phyloP scores from a whole-genome alignment of 2,329 filamentous ascomycete genomes.

The Trichoderma gracile region DNA sequence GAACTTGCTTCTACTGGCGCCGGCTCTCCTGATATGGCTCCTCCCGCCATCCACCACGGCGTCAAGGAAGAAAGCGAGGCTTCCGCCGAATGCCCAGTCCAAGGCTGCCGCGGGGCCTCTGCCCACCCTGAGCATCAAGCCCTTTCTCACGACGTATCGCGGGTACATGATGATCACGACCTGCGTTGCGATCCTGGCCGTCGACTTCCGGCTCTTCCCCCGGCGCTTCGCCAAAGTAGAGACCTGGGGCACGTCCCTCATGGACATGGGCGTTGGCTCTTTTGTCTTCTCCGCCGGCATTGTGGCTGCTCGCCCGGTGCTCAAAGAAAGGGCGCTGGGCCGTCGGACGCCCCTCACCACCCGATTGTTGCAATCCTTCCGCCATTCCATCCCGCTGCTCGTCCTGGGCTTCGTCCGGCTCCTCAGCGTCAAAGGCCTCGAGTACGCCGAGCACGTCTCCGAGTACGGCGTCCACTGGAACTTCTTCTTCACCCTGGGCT shows the following conservation, averaged over 20 bases:
- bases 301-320: slow-evolving; percentile 78
- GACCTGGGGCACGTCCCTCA: slow-evolving; percentile 98
- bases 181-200: slow-evolving; percentile 89
- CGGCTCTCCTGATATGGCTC: slow-evolving; percentile 64
- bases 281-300: slow-evolving; percentile 95
- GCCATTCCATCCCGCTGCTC: slow-evolving; percentile 81
- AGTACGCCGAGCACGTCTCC: slow-evolving; percentile 95
- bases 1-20: slow-evolving; percentile 70
- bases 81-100: slow-evolving; percentile 45
- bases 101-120: slow-evolving; percentile 35
- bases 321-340: slow-evolving; percentile 66
- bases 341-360: slow-evolving; percentile 51
- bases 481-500: slow-evolving; percentile 94
- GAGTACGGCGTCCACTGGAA: slow-evolving; percentile 99
- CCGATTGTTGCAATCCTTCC: slow-evolving; percentile 66
- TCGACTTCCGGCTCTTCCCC: slow-evolving; percentile 92
- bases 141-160: slow-evolving; percentile 89
- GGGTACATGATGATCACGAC: slow-evolving; percentile 90
- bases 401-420: slow-evolving; percentile 78
- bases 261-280: slow-evolving; percentile 96
- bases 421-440: slow-evolving; percentile 86
- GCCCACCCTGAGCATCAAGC: slow-evolving; percentile 71
- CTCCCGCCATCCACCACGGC: slow-evolving; percentile 43
- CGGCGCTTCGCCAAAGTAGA: slow-evolving; percentile 96
- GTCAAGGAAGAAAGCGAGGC: slow-evolving; percentile 50